Conservation (phyloP, 2,329 filamentous ascomycete genomes). For the Aspergillus amoenus region DNA sequence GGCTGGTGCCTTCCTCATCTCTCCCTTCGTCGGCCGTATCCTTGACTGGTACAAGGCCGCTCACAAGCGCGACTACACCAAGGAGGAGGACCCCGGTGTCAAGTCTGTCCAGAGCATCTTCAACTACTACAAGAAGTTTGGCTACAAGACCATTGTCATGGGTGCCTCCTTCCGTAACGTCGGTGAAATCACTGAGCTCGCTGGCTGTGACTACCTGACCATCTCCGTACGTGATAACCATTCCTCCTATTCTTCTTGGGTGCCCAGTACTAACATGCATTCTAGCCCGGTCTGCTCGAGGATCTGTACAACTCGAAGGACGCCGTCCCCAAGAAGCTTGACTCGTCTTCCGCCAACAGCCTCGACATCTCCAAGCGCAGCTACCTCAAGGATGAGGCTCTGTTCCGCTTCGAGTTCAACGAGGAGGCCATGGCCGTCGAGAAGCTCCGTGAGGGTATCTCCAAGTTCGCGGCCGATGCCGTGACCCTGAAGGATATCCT, state of each 20-base stretch:
- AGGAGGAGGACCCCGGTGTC: constrained; percentile 93
- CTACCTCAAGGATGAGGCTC: constrained; percentile 85
- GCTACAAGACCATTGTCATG: constrained; percentile 99
- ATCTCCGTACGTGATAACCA: constrained; percentile 71
- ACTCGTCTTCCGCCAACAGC: constrained; percentile 62
- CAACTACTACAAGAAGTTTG: constrained; percentile 99
- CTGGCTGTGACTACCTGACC: constrained; percentile 97
- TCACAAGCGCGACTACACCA: constrained; percentile 88
- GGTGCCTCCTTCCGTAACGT: constrained; percentile 95
- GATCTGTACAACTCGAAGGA: constrained; percentile 83
- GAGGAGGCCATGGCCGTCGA: constrained; percentile 99
- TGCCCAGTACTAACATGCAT: constrained; percentile 16
- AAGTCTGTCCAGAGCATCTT: constrained; percentile 90
- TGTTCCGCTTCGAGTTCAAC: constrained; percentile 99
- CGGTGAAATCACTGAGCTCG: constrained; percentile 97
- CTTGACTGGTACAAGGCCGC: constrained; percentile 99
- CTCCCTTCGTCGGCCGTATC: constrained; percentile 97
- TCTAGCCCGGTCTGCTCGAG: constrained; percentile 85
- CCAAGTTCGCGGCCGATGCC: constrained; percentile 97
- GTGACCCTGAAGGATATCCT: constrained; percentile 90
- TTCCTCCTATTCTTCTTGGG: neutral
- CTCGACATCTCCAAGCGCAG: constrained; percentile 82
- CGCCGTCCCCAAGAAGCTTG: constrained; percentile 88
- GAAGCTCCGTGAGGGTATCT: constrained; percentile 99
- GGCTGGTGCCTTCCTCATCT: constrained; percentile 95